Base-by-base conservation (phyloP, 2,329 filamentous ascomycete genomes). In the Colletotrichum sp. region DNA sequence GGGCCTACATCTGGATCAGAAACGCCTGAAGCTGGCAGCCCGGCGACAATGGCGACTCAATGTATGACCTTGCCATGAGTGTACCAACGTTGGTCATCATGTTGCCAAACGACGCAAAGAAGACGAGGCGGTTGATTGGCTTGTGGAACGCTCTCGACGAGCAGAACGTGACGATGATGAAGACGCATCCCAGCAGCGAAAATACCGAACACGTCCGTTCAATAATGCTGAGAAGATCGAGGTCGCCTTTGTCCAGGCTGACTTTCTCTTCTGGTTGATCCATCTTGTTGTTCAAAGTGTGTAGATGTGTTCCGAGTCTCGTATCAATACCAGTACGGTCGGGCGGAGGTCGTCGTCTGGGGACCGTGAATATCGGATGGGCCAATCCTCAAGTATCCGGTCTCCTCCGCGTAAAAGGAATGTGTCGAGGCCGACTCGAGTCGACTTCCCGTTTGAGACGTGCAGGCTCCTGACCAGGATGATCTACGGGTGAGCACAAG, bases 51-150 rank as follows among this genome's bases (percentile, higher is more conserved):
- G 88, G 84, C 10, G 86, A 81, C 3, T 81, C 78, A 8, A 95
- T 85, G 52, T 92, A 94, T 1, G 89, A 88, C 44, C 90, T 89
- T 0, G 94, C 92, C 81, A 96, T 95, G 39, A 96, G 84, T 0
- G 95, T 96, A 2, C 93, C 95, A 21, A 95, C 89, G 82, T 95
- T 96, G 77, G 91, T 92, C 84, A 96, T 88, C 79, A 96, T 89
- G 81, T 98, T 98, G 10, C 95, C 95, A 81, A 95, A 94, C 0
- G 94, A 94, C 8, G 95, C 95, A 82, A 94, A 97, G 83, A 98
- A 96, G 12, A 96, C 93, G 0, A 98, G 89, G 21, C 95, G 90
- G 81, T 97, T 97, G 86, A 97, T 96, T n/a, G 95, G 94, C 81
- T 96, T 96, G 80, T 94, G 94, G 82, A 97, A 97, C 7, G 89